A percentile compares a stretch with the other conserved stretches of the same genome.
Conservation (phyloP, 2,329 filamentous ascomycete species). For the Claviceps maximensis region DNA sequence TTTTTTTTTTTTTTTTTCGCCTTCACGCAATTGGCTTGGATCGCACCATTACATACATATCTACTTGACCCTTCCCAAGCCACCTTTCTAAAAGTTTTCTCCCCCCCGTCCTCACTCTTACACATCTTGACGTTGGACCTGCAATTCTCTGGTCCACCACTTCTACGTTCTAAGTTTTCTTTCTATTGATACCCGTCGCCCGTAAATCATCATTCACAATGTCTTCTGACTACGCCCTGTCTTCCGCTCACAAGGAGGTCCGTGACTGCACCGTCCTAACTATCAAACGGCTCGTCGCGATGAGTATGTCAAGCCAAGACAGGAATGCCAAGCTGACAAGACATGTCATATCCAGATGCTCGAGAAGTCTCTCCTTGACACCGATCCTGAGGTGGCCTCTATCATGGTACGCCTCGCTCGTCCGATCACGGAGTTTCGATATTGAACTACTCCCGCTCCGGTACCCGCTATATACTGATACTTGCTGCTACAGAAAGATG, state of each 20-base stretch:
- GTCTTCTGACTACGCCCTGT: slow-evolving; percentile 38
- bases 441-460: neutral
- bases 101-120: neutral
- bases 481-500: slow-evolving; percentile 51
- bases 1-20: neutral
- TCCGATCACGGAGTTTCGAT: neutral
- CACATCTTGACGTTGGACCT: neutral
- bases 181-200: slow-evolving; percentile 2
- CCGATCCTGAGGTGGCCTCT: slow-evolving; percentile 84
- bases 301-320: neutral
- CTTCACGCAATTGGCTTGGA: neutral
- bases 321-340: neutral
- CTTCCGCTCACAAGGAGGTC: slow-evolving; percentile 42
- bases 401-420: slow-evolving; percentile 64
- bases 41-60: slow-evolving; percentile 1
- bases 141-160: neutral
- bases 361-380: slow-evolving; percentile 84
- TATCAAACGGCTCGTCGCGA: slow-evolving; percentile 5
- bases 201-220: slow-evolving; percentile 17
- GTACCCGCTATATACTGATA: slow-evolving; percentile 22
- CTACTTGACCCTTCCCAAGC: neutral
- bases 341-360: slow-evolving; percentile 53
- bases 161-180: neutral
- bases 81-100: slow-evolving; percentile 1
- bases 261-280: slow-evolving; percentile 13